Percentiles rank a stretch among this genome's conserved stretches.
phyloP scores from a whole-genome alignment of 1,284 basidiomycete species.

The Pseudomicrostroma phylloplanum region DNA sequence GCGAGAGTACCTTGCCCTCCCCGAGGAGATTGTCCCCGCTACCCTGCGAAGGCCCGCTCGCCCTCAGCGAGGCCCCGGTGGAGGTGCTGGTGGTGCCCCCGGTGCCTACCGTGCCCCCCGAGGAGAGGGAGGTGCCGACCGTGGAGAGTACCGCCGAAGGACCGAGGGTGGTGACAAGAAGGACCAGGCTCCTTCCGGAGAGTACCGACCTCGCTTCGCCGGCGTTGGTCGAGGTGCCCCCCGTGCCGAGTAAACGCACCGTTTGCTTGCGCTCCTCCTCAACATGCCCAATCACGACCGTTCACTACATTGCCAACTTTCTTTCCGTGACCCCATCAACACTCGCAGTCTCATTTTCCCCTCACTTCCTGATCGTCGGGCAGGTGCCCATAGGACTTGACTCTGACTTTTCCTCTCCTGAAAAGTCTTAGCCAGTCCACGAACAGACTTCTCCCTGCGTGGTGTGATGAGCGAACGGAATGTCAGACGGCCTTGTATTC shows the following conservation, averaged over 20 bases:
- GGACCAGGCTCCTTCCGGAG: conserved; percentile 45
- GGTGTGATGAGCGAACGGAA: no score
- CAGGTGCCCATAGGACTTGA: no score
- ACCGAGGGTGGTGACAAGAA: conserved; percentile 44
- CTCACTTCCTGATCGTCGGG: no score
- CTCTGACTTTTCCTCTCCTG: no score
- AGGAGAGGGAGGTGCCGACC: conserved; percentile 41
- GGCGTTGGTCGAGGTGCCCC: conserved; percentile 44
- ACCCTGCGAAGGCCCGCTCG: conserved; percentile 51
- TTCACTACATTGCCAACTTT: no score
- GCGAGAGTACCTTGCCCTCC: conserved; percentile 50
- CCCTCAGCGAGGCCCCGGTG: conserved; percentile 39
- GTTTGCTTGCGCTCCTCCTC: no score
- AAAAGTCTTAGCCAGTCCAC: no score
- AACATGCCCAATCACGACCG: no score
- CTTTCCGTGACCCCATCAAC: no score
- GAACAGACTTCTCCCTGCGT: no score
- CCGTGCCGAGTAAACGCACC: conserved; percentile 35
- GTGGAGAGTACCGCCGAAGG: conserved; percentile 46
- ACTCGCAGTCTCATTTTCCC: no score
- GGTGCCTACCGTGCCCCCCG: conserved; percentile 42
- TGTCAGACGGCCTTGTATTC: no score
- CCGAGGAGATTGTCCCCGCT: conserved; percentile 50
- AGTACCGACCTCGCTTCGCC: conserved; percentile 49
- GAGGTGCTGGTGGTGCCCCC: conserved; percentile 25